Percentiles rank a stretch among this genome's conserved stretches.
Conservation (phyloP, 192 early-diverging fungal genomes). For the Rhizophagus sp. region DNA sequence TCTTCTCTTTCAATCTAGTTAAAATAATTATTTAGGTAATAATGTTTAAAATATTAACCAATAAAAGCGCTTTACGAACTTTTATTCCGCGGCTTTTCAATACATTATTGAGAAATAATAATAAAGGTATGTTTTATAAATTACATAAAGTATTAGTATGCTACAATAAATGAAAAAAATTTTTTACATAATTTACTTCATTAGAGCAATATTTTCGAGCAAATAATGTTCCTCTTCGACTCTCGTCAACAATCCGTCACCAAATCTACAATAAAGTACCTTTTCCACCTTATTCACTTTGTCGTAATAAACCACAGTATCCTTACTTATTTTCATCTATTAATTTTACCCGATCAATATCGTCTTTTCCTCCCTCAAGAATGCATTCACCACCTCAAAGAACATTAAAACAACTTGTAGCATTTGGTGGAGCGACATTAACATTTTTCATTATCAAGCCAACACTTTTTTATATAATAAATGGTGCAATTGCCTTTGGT, state of each 20-base stretch:
- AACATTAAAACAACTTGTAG: not conserved
- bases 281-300: not conserved
- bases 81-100: no score
- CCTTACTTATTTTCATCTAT: not conserved
- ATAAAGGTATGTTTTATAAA: not conserved
- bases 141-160: not conserved
- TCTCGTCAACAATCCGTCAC: not conserved
- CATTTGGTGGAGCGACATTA: not conserved
- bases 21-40: not conserved
- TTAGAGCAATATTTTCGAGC: not conserved
- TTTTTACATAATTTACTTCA: not conserved
- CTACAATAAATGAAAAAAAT: not conserved
- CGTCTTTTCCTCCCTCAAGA: not conserved
- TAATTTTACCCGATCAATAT: not conserved
- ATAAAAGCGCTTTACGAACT: not conserved
- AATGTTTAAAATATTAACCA: not conserved
- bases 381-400: not conserved
- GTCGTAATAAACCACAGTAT: not conserved
- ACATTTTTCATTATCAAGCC: not conserved
- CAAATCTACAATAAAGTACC: not conserved
- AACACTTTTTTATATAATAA: not conserved
- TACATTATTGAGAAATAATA: not conserved
- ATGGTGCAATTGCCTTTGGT: not conserved
- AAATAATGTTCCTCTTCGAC: not conserved
- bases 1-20: not conserved